Percentiles rank a stretch among this genome's conserved stretches.
Conservation (phyloP, 768 basidiomycete genomes). For the Russula griseocarnosa region DNA sequence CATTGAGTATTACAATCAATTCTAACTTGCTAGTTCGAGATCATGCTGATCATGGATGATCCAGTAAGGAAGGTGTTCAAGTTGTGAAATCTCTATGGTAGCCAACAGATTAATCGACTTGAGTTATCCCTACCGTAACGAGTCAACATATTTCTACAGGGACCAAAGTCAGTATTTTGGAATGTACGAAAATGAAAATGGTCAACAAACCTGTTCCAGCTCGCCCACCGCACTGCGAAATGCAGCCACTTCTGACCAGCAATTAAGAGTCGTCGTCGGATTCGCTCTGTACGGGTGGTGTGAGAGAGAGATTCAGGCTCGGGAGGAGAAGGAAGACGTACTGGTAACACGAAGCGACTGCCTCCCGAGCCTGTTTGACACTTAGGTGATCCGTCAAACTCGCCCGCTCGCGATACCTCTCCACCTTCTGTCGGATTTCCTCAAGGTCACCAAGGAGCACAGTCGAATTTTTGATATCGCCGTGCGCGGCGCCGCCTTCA, state of each 20-base stretch:
- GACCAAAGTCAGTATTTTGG: slow-evolving; percentile 10
- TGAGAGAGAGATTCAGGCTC: background rate
- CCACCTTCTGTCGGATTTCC: slow-evolving; percentile 67
- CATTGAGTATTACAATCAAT: background rate
- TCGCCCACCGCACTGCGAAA: slow-evolving; percentile 68
- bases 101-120: background rate
- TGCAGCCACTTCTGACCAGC: slow-evolving; percentile 64
- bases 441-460: slow-evolving; percentile 71
- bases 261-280: slow-evolving; percentile 56
- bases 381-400: slow-evolving; percentile 52
- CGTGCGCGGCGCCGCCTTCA: slow-evolving; percentile 29
- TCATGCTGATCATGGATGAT: background rate
- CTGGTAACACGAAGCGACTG: slow-evolving; percentile 74
- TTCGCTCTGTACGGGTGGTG: slow-evolving; percentile 36
- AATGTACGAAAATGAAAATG: background rate
- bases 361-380: slow-evolving; percentile 54
- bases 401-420: slow-evolving; percentile 57
- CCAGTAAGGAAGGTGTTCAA: too few species aligned
- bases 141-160: slow-evolving; percentile 60
- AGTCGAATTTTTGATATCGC: slow-evolving; percentile 53
- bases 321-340: slow-evolving; percentile 35
- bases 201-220: slow-evolving; percentile 63
- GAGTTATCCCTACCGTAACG: slow-evolving; percentile 35
- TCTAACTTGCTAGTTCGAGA: background rate
- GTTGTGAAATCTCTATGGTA: slow-evolving; percentile 2